Evolutionary conservation across 768 basidiomycete genomes (phyloP).

Genomic region (Rhizopogon rudus): DNA sequence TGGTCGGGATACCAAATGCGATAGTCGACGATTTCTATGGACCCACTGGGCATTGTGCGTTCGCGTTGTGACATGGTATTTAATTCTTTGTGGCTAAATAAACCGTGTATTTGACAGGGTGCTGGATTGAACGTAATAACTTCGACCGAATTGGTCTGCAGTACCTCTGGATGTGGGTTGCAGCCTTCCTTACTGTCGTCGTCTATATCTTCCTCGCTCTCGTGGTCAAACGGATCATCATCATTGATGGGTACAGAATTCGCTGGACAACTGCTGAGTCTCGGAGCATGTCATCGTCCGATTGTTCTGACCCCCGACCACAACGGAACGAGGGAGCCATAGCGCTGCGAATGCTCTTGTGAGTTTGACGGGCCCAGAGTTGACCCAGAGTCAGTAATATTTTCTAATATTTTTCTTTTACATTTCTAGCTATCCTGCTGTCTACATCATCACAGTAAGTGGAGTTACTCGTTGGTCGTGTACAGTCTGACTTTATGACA

Average conservation of each 20-base stretch:
- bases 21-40: slow-evolving; percentile 35
- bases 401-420: slow-evolving; percentile 1
- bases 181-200: slow-evolving; percentile 35
- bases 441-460: slow-evolving; percentile 35
- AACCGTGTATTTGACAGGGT: slow-evolving; percentile 33
- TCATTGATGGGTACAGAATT: slow-evolving; percentile 26
- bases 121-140: slow-evolving; percentile 40
- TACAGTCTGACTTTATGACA: background rate
- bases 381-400: background rate
- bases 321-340: slow-evolving; percentile 17
- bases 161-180: slow-evolving; percentile 50
- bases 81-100: background rate
- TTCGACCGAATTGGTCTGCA: slow-evolving; percentile 40
- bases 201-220: slow-evolving; percentile 43
- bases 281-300: background rate
- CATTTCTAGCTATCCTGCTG: slow-evolving; percentile 37
- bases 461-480: background rate
- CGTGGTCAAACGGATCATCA: slow-evolving; percentile 33
- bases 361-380: slow-evolving; percentile 12
- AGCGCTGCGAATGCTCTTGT: slow-evolving; percentile 47
- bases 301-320: background rate
- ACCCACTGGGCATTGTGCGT: slow-evolving; percentile 35
- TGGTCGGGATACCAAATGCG: slow-evolving; percentile 34
- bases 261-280: slow-evolving; percentile 9
- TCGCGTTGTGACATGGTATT: background rate